Percentiles rank a stretch among this genome's conserved stretches.
Conservation (phyloP, 2,329 filamentous ascomycete species). For the Colletotrichum ledebouriae region DNA sequence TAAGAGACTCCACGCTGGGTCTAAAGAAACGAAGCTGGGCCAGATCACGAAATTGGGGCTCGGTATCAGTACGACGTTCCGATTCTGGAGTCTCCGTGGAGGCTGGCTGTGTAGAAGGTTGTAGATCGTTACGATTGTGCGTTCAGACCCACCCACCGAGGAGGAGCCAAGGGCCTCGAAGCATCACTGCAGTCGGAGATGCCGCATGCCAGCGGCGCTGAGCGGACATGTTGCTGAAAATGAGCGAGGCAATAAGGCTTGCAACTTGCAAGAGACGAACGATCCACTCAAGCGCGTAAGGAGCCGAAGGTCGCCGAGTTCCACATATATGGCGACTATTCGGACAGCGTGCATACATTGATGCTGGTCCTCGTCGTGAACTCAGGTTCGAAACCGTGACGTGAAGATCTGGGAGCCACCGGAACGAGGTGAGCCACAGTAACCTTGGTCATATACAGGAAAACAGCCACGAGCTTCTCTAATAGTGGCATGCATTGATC, state of each 20-base stretch:
- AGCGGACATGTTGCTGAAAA: slow-evolving; percentile 34
- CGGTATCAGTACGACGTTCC: slow-evolving; percentile 11
- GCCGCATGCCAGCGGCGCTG: slow-evolving; percentile 31
- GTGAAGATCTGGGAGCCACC: no score
- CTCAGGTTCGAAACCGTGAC: no score
- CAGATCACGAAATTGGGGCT: neutral
- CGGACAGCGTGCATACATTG: slow-evolving; percentile 20
- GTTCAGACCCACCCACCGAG: neutral
- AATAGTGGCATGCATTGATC: no score
- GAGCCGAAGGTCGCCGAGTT: slow-evolving; percentile 29
- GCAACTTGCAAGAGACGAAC: neutral
- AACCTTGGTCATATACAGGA: no score
- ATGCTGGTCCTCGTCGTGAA: neutral
- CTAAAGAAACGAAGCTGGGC: no score
- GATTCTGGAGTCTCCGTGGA: slow-evolving; percentile 2
- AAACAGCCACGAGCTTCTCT: no score
- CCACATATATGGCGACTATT: slow-evolving; percentile 7
- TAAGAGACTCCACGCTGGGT: no score
- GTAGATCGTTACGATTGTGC: slow-evolving; percentile 25
- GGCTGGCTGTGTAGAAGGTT: neutral
- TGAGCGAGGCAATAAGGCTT: slow-evolving; percentile 28
- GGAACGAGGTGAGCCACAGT: no score
- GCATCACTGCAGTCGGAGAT: slow-evolving; percentile 25
- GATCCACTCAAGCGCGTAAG: slow-evolving; percentile 31
- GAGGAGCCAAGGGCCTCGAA: neutral